Evolutionary conservation across 1,284 basidiomycete genomes (phyloP).

Genomic region (Sphagnurus paluster): DNA sequence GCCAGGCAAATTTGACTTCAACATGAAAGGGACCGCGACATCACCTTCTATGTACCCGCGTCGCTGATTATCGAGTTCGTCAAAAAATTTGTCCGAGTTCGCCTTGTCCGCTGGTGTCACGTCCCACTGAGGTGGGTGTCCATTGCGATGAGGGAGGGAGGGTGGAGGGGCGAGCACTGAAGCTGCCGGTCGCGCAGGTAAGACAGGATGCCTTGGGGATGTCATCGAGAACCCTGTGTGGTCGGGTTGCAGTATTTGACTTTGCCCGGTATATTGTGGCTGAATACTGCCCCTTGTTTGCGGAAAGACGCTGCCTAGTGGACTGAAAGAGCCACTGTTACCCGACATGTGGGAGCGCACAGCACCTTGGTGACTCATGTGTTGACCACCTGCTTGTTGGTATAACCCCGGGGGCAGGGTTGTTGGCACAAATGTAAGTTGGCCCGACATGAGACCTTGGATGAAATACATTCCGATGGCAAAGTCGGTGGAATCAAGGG

Average conservation of each 20-base stretch:
- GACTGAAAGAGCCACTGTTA: constrained; percentile 54
- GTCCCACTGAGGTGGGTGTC: constrained; percentile 66
- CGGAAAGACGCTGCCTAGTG: constrained; percentile 41
- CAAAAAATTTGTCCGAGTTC: constrained; percentile 81
- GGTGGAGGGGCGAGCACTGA: constrained; percentile 32
- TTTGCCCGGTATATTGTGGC: constrained; percentile 67
- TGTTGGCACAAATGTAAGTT: constrained; percentile 74
- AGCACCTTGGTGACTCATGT: constrained; percentile 28
- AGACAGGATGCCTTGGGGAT: constrained; percentile 31
- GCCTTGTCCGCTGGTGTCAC: constrained; percentile 84
- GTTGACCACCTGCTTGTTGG: constrained; percentile 67
- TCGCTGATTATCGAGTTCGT: constrained; percentile 75
- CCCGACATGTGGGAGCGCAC: constrained; percentile 62
- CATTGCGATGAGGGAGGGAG: constrained; percentile 26
- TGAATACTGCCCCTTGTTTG: constrained; percentile 40
- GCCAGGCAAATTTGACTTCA: constrained; percentile 87
- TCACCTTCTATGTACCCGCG: constrained; percentile 90
- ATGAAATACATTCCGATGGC: constrained; percentile 97
- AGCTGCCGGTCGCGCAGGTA: constrained; percentile 47
- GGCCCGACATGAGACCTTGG: constrained; percentile 86
- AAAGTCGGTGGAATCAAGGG: constrained; percentile 91
- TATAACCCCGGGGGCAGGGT: constrained; percentile 89
- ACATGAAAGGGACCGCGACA: constrained; percentile 94
- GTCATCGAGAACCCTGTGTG: constrained; percentile 36
- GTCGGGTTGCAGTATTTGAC: constrained; percentile 40